These are phyloP conservation scores for Sporothrix humicola DNA, from an alignment of 2,329 filamentous ascomycete species.

Conservation along the genomic window DNA sequence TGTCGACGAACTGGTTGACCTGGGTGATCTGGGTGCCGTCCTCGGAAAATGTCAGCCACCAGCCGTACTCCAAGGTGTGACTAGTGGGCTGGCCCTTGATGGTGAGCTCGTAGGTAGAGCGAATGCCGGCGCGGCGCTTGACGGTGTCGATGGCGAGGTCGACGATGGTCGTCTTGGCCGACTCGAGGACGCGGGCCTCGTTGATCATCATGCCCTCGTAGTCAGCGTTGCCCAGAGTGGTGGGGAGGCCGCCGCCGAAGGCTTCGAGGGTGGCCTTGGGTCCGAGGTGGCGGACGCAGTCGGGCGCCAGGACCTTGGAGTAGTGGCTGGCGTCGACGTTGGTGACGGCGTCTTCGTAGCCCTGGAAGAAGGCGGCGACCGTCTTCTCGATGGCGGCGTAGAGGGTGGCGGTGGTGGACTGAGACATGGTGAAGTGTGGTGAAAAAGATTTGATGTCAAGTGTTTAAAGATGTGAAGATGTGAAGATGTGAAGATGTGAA, in stretches of 20 bases:
- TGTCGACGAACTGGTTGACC: background rate
- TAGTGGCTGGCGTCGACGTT: background rate
- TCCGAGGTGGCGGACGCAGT: too few species aligned
- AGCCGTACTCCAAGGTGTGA: background rate
- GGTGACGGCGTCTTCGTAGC: background rate
- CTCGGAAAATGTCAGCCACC: background rate
- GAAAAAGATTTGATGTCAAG: background rate
- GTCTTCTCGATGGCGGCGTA: background rate
- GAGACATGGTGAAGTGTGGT: background rate
- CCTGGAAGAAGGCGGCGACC: background rate
- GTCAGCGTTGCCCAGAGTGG: background rate
- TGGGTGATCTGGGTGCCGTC: background rate
- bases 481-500: too few species aligned
- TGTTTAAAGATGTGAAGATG: background rate
- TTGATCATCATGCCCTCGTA: conserved; percentile 8
- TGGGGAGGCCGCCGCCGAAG: background rate
- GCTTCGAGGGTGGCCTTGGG: background rate
- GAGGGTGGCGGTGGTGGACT: background rate
- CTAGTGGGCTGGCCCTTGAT: background rate
- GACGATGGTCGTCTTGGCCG: background rate
- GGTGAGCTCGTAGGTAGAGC: too few species aligned
- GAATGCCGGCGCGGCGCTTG: too few species aligned
- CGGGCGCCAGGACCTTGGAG: too few species aligned
- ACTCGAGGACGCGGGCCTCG: background rate
- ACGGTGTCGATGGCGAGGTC: background rate